Conservation (phyloP, 2,329 filamentous ascomycete genomes). For the Pyricularia grisea region DNA sequence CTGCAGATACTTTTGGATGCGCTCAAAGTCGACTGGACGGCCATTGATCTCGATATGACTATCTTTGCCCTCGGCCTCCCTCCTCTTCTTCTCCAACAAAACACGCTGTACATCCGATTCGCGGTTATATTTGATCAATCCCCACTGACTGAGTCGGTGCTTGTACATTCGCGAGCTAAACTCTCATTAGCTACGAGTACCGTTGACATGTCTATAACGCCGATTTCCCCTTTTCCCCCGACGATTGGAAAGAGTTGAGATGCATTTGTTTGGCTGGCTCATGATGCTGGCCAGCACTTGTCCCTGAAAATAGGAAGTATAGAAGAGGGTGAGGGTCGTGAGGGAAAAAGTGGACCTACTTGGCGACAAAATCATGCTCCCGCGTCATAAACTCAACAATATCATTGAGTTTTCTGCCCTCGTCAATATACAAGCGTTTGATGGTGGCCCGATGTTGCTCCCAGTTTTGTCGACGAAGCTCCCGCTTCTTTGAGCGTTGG, state of each 20-base stretch:
- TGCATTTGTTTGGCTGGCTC: too few species aligned
- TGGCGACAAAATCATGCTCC: constrained; percentile 2
- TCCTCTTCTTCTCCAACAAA: background rate
- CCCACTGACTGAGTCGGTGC: constrained; percentile 4
- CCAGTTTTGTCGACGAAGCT: constrained; percentile 2
- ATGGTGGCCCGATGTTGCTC: constrained; percentile 1
- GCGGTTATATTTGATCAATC: constrained; percentile 5
- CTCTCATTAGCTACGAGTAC: background rate
- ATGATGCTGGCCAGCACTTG: background rate
- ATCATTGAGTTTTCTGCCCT: constrained; percentile 1
- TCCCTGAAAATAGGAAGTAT: background rate
- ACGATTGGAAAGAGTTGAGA: background rate
- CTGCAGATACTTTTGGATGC: constrained; percentile 1
- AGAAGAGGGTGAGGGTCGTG: background rate
- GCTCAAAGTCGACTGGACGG: constrained; percentile 4
- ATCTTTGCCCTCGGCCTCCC: constrained; percentile 1
- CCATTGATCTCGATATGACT: constrained; percentile 5
- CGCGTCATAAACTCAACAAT: constrained; percentile 3
- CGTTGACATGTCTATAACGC: background rate
- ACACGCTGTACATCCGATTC: constrained; percentile 3
- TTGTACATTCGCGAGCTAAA: constrained; percentile 5
- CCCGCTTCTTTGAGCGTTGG: background rate
- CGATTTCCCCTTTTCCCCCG: background rate
- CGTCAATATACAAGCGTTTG: constrained; percentile 4
- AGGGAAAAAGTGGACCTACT: background rate